These are phyloP conservation scores for Chlamydomonas sp. DNA, from an alignment of 139 green algal species.

Conservation along the genomic window DNA sequence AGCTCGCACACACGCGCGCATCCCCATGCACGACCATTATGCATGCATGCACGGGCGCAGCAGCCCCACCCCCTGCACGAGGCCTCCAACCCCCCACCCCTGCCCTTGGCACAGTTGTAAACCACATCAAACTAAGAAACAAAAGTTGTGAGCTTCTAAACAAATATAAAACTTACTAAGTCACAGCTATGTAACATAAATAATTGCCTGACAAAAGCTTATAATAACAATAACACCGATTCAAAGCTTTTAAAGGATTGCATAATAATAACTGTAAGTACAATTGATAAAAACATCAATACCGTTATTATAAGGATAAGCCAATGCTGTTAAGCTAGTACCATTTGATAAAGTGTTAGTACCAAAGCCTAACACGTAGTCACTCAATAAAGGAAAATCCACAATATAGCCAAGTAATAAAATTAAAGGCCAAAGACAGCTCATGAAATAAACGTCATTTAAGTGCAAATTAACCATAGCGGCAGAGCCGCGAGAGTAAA, in stretches of 20 bases:
- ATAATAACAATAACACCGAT: constrained; percentile 16
- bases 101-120: too few species aligned
- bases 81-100: too few species aligned
- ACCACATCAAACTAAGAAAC: constrained; percentile 27
- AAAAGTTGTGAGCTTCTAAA: constrained; percentile 27
- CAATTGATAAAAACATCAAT: constrained; percentile 18
- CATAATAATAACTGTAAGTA: constrained; percentile 19
- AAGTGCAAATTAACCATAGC: constrained; percentile 1
- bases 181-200: constrained; percentile 22
- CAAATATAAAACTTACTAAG: constrained; percentile 24
- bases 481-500: too few species aligned
- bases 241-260: constrained; percentile 22
- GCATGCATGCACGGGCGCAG: too few species aligned
- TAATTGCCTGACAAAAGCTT: constrained; percentile 19
- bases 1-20: too few species aligned
- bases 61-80: too few species aligned
- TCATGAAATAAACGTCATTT: constrained; percentile 15
- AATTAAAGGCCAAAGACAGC: background rate
- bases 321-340: too few species aligned
- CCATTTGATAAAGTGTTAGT: background rate
- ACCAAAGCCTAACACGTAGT: background rate
- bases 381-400: constrained; percentile 9
- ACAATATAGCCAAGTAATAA: constrained; percentile 15
- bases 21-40: too few species aligned
- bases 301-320: constrained; percentile 2